Evolutionary conservation across 2,329 filamentous ascomycete species (phyloP), one percentile per base, ranked within the genome.

Genomic region (Pseudophaeomoniella oleicola): DNA sequence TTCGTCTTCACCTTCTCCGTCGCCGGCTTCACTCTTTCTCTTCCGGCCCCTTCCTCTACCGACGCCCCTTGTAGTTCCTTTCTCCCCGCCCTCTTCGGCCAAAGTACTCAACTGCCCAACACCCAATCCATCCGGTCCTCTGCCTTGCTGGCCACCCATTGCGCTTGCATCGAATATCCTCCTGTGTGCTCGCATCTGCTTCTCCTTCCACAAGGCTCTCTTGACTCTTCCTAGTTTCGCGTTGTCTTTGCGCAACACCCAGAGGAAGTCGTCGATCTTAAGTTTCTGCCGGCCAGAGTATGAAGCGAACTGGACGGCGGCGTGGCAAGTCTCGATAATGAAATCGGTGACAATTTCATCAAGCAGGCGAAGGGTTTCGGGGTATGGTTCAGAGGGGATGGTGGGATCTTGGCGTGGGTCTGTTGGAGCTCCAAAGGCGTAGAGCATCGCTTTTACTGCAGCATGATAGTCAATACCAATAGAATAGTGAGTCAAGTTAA

Each of bases 311-410:
- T 83, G 76, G 3, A 86, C 84, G 3, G 90, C 88, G 53, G 85
- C 80, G 63, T 93, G 90, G 60, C 83, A 88, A 37, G 90, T 78
- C 56, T 90, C 85, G 55, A 93, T 85, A 55, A 96, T 84, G 66
- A 93, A 94, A 64, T 96, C 90, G 43, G 87, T 94, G 42, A 94
- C 75, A 48, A 96, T 88, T 62, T 94, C 87, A 66, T 96, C 90
- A 35, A 96, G 78, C 36, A 88, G 74, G 42, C 81, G 78, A 41
- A 94, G 71, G 6, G 87, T 94, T 54, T 86, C 76, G 13, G 82
- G 78, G 16, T 96, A 77, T 1, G 86, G 83, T 38, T 80, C 69
- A 40, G 72, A 67, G 39, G 80, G 74, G 59, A 92, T 85, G 55
- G 85, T 86, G 5, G 52, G 51, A 38, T 59, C 50, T 12, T 60